Base-by-base conservation (phyloP, 2,329 filamentous ascomycete species). In the Graphilbum ipis-grandicollis region DNA sequence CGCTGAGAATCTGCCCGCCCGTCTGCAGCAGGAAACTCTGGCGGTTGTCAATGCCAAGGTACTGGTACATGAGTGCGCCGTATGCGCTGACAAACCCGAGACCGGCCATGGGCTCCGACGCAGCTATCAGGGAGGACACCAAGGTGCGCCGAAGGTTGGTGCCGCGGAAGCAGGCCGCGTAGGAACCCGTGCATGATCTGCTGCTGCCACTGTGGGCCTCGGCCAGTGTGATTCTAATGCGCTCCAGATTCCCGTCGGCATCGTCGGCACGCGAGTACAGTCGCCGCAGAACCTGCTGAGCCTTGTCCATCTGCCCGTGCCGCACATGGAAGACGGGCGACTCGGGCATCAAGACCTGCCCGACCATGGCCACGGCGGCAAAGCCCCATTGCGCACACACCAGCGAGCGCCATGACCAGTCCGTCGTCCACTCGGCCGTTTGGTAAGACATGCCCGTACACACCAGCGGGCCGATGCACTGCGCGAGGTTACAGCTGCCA, bases 171-270 rank as follows among this genome's bases (percentile, higher is more conserved):
- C 52, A 56, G 35, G 56, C 54, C 1, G 51, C 25, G 38, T 54
- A 57, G 1, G 49, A n/a, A 26, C 22, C 34, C 17, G 8, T 17
- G 5, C 14, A 17, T 22, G 50, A n/a, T 50, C 2, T 1, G 62
- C 62, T 3, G n/a, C n/a, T n/a, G n/a, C n/a, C n/a, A n/a, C n/a
- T n/a, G n/a, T n/a, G n/a, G n/a, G 59, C 56, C 42, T 66, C 59
- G 49, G 74, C 70, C 2, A 72, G 54, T 0, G 71, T 76, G 44
- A 72, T 62, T 21, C 65, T 54, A 48, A 76, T 73, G 46, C 69
- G 36, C 26, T 8, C 6, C 26, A 8, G 14, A 4, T 7, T 12
- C 10, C 6, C 26, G 6, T 28, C 6, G 10, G 12, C 12, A n/a
- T 28, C 26, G 6, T n/a, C 14, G 51, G 39, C 19, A 10, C 30